phyloP scores from a whole-genome alignment of 768 basidiomycete genomes.

The Dendrothele bispora region DNA sequence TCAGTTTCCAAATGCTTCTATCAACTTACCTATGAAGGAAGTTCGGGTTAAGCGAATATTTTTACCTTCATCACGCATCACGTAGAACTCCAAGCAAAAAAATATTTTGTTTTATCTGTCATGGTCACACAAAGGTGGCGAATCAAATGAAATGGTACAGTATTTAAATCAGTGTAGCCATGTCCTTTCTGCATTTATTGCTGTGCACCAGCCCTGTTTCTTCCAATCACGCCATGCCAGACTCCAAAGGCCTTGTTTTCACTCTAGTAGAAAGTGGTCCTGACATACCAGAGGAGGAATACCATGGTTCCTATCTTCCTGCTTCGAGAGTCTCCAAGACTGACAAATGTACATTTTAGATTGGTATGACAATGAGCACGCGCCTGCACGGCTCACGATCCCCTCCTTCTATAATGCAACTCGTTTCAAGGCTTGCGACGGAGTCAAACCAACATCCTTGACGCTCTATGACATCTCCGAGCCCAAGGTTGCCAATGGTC shows the following conservation, averaged over 20 bases:
- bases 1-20: too few species aligned
- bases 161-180: too few species aligned
- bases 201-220: too few species aligned
- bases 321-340: neutral
- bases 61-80: too few species aligned
- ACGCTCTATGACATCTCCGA: constrained; percentile 30
- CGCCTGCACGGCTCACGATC: constrained; percentile 27
- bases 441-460: constrained; percentile 25
- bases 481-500: constrained; percentile 19
- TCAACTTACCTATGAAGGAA: too few species aligned
- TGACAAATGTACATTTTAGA: constrained; percentile 17
- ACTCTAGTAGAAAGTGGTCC: constrained; percentile 21
- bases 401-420: constrained; percentile 28
- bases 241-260: neutral
- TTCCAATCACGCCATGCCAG: too few species aligned
- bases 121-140: too few species aligned
- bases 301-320: constrained; percentile 24
- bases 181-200: too few species aligned
- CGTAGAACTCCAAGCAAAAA: too few species aligned
- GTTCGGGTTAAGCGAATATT: too few species aligned
- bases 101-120: too few species aligned
- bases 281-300: constrained; percentile 26
- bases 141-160: too few species aligned
- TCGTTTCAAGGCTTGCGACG: constrained; percentile 33
- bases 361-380: constrained; percentile 38